Base-by-base conservation (phyloP, 805 yeast genomes). In the Yarrowia osloensis region DNA sequence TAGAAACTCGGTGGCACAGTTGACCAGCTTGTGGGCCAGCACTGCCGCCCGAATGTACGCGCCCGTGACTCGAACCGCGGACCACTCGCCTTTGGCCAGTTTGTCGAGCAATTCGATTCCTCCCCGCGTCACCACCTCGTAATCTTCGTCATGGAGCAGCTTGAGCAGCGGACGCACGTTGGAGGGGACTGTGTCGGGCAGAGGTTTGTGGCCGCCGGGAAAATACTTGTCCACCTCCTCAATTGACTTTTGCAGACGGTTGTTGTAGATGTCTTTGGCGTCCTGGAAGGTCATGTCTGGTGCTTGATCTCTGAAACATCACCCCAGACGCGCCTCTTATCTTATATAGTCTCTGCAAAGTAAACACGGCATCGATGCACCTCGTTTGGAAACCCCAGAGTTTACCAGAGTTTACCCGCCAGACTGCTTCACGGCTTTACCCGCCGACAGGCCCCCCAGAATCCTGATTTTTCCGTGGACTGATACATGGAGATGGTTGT, bases 31-130 rank as follows among this genome's bases (percentile, higher is more conserved):
- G 68, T 85, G 88, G 0, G 86, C 86, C 26, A 85, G 74, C 3
- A 85, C 80, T 2, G 89, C 85, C 50, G 89, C 75, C 71, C 86
- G 86, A 68, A 85, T 81, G 74, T 82, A 86, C 0, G 89, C 89
- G 15, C 74, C 75, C 1, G 84, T 77, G 8, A 86, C 86, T 54
- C 82, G 80, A 1, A 75, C 73, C 0, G 88, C 72, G 0, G 81
- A 74, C 50, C 28, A 21, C 12, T 40, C 39, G 28, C 65, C 65
- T 15, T 19, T 28, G 19, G 65, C 39, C 5, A 57, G 50, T 7
- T 40, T 42, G 11, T 57, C 39, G 12, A 57, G 50, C 26, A 57
- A 37, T n/a, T 57, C 61, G 11, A 54, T 54, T 13, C 61, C 61
- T 35, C 61, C 61, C 13, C 35, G 31, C 4, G 42, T 35, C 12